Conservation (phyloP, 2,329 filamentous ascomycete genomes). For the Fusarium fracticaudum region DNA sequence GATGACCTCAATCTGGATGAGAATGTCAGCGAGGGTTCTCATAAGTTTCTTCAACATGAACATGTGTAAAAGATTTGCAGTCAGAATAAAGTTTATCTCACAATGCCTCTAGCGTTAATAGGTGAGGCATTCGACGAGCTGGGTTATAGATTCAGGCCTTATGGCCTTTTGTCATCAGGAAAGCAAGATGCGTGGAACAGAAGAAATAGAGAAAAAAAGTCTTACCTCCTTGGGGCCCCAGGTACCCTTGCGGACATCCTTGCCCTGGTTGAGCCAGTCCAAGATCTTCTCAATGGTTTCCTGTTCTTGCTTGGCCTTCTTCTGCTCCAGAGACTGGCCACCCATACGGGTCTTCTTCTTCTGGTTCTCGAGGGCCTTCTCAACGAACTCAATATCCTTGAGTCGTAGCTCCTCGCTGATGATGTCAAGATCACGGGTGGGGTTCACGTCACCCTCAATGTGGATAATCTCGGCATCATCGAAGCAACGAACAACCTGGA, state of each 20-base stretch:
- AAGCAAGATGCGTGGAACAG: constrained; percentile 43
- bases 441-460: constrained; percentile 98
- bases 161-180: constrained; percentile 98
- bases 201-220: constrained; percentile 17
- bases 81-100: constrained; percentile 91
- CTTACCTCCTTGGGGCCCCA: constrained; percentile 97
- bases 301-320: constrained; percentile 95
- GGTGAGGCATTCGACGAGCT: constrained; percentile 97
- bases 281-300: constrained; percentile 92
- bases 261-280: constrained; percentile 83
- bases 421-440: constrained; percentile 91
- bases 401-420: constrained; percentile 96
- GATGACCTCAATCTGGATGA: constrained; percentile 87
- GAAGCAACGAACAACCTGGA: constrained; percentile 96
- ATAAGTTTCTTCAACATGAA: constrained; percentile 2
- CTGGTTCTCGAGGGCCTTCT: constrained; percentile 91
- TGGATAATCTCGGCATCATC: constrained; percentile 99
- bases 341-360: constrained; percentile 95
- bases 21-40: constrained; percentile 37
- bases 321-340: constrained; percentile 95
- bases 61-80: constrained; percentile 36
- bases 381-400: constrained; percentile 98
- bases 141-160: constrained; percentile 94
- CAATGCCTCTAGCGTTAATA: constrained; percentile 77
- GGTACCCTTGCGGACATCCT: constrained; percentile 90